Percentiles rank a stretch among this genome's conserved stretches.
phyloP scores from a whole-genome alignment of 306 rosid genomes.

The Trifolium pratense region DNA sequence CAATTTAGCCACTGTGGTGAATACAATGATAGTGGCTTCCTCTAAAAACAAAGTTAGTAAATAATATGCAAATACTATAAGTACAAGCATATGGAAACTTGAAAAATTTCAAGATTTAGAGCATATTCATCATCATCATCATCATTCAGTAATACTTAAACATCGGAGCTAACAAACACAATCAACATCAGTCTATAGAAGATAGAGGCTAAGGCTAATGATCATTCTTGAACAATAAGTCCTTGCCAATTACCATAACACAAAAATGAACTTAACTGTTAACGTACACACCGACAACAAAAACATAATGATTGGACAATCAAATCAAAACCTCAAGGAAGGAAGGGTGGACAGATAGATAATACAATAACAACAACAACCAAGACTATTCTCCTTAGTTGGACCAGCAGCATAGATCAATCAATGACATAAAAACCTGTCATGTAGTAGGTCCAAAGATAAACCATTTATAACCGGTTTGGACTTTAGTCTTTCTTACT shows the following conservation, averaged over 20 bases:
- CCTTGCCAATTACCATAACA: neutral
- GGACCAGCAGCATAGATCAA: neutral
- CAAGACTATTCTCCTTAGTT: neutral
- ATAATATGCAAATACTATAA: conserved; percentile 6
- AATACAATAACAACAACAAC: neutral
- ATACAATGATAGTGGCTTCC: conserved; percentile 1
- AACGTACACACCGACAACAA: no score
- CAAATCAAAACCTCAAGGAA: conserved; percentile 7
- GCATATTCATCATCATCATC: neutral
- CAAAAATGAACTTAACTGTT: neutral
- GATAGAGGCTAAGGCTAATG: conserved; percentile 8
- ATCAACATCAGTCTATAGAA: neutral
- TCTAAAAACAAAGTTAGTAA: neutral
- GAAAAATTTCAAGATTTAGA: neutral
- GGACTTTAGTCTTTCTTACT: neutral
- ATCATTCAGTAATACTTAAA: neutral
- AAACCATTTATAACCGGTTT: neutral
- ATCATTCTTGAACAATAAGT: neutral
- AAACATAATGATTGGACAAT: neutral
- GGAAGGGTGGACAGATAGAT: neutral
- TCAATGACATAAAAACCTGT: neutral
- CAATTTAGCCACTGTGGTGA: conserved; percentile 6
- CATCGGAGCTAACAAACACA: neutral
- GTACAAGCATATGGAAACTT: neutral
- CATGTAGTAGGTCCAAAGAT: neutral